Percentiles rank a stretch among this genome's conserved stretches.
Conservation (phyloP, 768 basidiomycete genomes). For the Pleurotus salmoneostramineus region DNA sequence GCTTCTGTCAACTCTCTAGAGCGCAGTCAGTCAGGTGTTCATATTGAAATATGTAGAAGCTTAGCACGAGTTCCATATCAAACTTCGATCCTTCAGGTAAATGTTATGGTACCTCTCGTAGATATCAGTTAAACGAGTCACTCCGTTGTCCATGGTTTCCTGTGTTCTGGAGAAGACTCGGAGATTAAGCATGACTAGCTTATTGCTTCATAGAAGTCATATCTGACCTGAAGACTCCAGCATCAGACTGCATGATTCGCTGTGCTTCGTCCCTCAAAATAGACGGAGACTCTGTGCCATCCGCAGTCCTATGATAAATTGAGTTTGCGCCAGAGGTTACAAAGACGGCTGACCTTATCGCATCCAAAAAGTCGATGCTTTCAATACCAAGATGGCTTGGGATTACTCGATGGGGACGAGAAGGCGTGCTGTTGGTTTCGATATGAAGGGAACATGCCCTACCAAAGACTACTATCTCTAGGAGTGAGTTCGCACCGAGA, state of each 20-base stretch:
- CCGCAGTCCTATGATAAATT: conserved; percentile 47
- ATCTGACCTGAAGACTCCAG: conserved; percentile 85
- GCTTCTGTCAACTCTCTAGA: conserved; percentile 91
- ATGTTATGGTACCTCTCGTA: conserved; percentile 88
- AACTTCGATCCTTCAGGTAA: conserved; percentile 93
- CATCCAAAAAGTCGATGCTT: conserved; percentile 83
- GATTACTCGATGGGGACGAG: conserved; percentile 84
- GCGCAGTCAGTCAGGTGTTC: conserved; percentile 7
- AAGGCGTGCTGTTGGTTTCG: conserved; percentile 80
- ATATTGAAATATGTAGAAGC: conserved; percentile 17
- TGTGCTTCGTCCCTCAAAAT: conserved; percentile 93
- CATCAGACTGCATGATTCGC: conserved; percentile 96
- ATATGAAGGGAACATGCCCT: conserved; percentile 98
- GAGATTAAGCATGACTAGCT: not conserved
- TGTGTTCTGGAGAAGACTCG: conserved; percentile 58
- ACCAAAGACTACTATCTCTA: conserved; percentile 98
- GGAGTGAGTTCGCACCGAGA: conserved; percentile 96
- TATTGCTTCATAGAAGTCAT: conserved; percentile 9
- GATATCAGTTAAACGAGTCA: conserved; percentile 76
- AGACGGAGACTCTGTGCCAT: conserved; percentile 80
- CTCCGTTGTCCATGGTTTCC: conserved; percentile 84
- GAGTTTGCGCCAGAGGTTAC: not conserved
- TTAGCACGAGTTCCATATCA: conserved; percentile 96
- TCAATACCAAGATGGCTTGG: conserved; percentile 80
- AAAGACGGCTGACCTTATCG: conserved; percentile 51